Percentiles rank a stretch among this genome's conserved stretches.
These are phyloP conservation scores for Didymella exigua DNA, from an alignment of 2,329 filamentous ascomycete genomes.

Conservation along the genomic window DNA sequence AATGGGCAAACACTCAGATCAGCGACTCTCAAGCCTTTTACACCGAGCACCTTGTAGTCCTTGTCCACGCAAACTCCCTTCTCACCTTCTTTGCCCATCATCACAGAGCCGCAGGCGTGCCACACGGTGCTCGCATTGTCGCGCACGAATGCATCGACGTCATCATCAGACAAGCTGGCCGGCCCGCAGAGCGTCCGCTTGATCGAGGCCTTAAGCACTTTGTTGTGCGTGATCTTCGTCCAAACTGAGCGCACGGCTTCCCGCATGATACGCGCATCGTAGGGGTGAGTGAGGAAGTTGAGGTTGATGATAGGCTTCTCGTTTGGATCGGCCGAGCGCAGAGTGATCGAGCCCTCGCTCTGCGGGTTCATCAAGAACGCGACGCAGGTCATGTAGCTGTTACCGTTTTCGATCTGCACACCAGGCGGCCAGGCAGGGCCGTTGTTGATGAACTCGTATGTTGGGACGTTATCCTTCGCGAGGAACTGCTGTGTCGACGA, in stretches of 20 bases:
- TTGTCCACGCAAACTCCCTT: slow-evolving; percentile 46
- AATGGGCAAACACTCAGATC: slow-evolving; percentile 46
- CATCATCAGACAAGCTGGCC: slow-evolving; percentile 55
- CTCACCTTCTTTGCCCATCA: slow-evolving; percentile 47
- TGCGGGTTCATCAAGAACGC: slow-evolving; percentile 59
- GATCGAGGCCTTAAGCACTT: slow-evolving; percentile 59
- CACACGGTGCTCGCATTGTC: slow-evolving; percentile 41
- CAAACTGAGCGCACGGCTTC: slow-evolving; percentile 48
- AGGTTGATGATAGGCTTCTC: slow-evolving; percentile 61
- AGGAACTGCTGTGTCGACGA: slow-evolving; percentile 53
- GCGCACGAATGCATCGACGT: slow-evolving; percentile 51
- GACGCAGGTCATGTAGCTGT: slow-evolving; percentile 35
- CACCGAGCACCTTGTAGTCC: slow-evolving; percentile 46
- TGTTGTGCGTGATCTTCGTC: slow-evolving; percentile 52
- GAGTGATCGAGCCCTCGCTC: slow-evolving; percentile 57
- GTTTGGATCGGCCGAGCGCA: slow-evolving; percentile 59
- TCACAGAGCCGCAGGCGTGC: slow-evolving; percentile 47
- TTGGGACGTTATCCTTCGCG: slow-evolving; percentile 58
- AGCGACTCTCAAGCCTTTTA: slow-evolving; percentile 47
- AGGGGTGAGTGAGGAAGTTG: slow-evolving; percentile 59
- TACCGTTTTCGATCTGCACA: slow-evolving; percentile 40
- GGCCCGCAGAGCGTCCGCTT: slow-evolving; percentile 52
- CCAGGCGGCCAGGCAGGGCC: slow-evolving; percentile 34
- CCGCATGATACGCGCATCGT: slow-evolving; percentile 53
- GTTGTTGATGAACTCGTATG: slow-evolving; percentile 59